Evolutionary conservation across 345 rosid genomes (phyloP).

Genomic region (Dipteronia sinensis): DNA sequence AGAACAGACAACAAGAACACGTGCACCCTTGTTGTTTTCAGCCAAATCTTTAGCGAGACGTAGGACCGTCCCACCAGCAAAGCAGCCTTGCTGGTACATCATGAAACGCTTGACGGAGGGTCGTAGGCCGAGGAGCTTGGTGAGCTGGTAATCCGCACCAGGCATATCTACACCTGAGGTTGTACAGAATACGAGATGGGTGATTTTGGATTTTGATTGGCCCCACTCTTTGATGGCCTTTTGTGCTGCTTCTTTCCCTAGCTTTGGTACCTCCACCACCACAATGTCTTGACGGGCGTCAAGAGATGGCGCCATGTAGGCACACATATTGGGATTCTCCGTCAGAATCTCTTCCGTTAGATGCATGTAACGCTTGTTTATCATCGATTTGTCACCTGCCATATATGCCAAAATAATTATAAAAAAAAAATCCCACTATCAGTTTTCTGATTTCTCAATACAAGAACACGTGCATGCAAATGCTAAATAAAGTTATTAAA

Average conservation of each 20-base stretch:
- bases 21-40: slow-evolving; percentile 77
- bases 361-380: slow-evolving; percentile 67
- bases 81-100: slow-evolving; percentile 78
- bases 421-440: too few species aligned
- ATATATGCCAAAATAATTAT: not conserved
- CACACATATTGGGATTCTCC: slow-evolving; percentile 60
- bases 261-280: slow-evolving; percentile 76
- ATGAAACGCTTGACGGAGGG: slow-evolving; percentile 76
- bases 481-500: too few species aligned
- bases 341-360: slow-evolving; percentile 66
- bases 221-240: slow-evolving; percentile 88
- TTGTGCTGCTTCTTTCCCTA: slow-evolving; percentile 76
- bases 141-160: slow-evolving; percentile 90
- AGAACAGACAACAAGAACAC: slow-evolving; percentile 75
- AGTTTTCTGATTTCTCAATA: too few species aligned
- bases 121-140: slow-evolving; percentile 77
- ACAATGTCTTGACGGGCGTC: slow-evolving; percentile 78
- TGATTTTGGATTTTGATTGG: slow-evolving; percentile 82
- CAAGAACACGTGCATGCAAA: too few species aligned
- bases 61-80: slow-evolving; percentile 82
- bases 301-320: slow-evolving; percentile 69
- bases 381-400: slow-evolving; percentile 72
- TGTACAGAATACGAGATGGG: slow-evolving; percentile 82
- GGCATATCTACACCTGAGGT: slow-evolving; percentile 94
- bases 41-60: slow-evolving; percentile 83